These are phyloP conservation scores for Fusarium udum DNA, from an alignment of 2,329 filamentous ascomycete species.

Conservation along the genomic window DNA sequence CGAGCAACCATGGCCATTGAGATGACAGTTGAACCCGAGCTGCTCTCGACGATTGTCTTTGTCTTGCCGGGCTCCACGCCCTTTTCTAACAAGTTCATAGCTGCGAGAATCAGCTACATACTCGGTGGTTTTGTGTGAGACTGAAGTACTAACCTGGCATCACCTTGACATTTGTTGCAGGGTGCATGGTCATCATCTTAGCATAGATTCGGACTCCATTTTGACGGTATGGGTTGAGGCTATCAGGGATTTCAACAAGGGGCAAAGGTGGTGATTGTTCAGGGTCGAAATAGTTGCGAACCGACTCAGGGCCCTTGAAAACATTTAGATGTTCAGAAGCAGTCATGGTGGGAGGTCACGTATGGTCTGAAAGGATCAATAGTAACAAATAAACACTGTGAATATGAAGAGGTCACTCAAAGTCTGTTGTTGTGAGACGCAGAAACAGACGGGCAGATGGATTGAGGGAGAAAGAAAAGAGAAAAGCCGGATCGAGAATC, in stretches of 20 bases:
- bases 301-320: constrained; percentile 63
- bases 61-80: constrained; percentile 55
- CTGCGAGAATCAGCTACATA: constrained; percentile 32
- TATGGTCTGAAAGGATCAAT: constrained; percentile 4
- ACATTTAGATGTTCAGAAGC: constrained; percentile 55
- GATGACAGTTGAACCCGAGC: constrained; percentile 69
- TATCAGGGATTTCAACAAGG: constrained; percentile 66
- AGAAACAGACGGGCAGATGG: neutral
- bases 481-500: neutral
- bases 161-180: constrained; percentile 70
- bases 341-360: constrained; percentile 38
- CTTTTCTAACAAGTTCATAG: constrained; percentile 60
- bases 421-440: neutral
- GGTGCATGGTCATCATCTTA: constrained; percentile 71
- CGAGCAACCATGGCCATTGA: constrained; percentile 59
- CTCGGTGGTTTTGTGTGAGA: neutral
- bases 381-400: neutral
- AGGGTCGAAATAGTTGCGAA: constrained; percentile 68
- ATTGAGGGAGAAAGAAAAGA: neutral
- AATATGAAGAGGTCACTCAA: neutral
- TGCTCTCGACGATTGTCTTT: constrained; percentile 66
- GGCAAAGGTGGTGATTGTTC: constrained; percentile 65
- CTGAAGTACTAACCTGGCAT: constrained; percentile 58
- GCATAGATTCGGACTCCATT: constrained; percentile 71
- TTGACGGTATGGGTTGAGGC: constrained; percentile 63